Conservation (phyloP, 257 asterid genomes). For the Scutellaria galericulata region DNA sequence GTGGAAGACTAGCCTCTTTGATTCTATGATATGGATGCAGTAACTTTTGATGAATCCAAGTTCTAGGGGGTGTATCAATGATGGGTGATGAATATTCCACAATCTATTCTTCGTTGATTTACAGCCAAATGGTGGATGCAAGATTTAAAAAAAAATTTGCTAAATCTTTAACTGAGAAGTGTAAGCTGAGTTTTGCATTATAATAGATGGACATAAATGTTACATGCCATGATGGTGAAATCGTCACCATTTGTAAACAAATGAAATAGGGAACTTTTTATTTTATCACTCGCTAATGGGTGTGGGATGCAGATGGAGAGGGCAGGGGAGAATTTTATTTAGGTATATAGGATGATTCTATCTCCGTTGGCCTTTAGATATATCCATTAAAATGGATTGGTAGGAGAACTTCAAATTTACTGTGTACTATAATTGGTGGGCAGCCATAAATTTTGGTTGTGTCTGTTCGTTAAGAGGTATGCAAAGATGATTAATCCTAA, state of each 20-base stretch:
- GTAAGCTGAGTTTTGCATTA: neutral
- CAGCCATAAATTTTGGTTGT: neutral
- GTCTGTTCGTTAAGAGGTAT: neutral
- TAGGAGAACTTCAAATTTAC: neutral
- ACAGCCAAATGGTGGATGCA: neutral
- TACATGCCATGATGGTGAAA: neutral
- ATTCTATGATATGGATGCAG: neutral
- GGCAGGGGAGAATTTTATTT: neutral
- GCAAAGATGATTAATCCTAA: neutral
- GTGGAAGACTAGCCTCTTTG: neutral
- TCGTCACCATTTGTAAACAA: neutral
- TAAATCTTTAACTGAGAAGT: neutral
- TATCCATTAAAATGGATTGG: neutral
- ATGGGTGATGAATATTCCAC: neutral
- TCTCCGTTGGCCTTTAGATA: neutral
- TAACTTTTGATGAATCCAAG: neutral
- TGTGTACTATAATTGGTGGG: neutral
- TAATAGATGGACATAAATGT: neutral
- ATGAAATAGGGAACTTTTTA: neutral
- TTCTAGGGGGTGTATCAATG: neutral
- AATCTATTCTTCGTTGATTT: neutral
- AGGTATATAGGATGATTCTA: neutral
- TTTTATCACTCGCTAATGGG: neutral
- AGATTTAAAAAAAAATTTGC: neutral
- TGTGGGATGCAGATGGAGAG: neutral